Evolutionary conservation across 129 eudicot species (phyloP).

Genomic region (Flaveria ramosissima): DNA sequence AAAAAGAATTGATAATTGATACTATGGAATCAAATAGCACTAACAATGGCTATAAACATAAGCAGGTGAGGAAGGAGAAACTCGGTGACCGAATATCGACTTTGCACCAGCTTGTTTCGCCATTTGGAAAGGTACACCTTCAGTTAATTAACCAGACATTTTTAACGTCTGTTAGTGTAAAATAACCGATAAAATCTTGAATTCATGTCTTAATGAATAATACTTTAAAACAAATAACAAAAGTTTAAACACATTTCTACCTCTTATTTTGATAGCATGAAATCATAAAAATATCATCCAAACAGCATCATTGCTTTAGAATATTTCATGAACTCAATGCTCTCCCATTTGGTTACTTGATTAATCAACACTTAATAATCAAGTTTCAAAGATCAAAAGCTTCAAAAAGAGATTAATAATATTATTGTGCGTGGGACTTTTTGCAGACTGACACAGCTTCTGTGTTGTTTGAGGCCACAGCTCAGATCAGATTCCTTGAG

Average conservation of each 20-base stretch:
- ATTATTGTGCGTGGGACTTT: slow-evolving; percentile 43
- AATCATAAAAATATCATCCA: slow-evolving; percentile 21
- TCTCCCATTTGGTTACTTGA: neutral
- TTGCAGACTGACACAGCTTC: slow-evolving; percentile 99
- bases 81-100: slow-evolving; percentile 83
- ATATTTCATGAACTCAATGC: neutral
- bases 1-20: neutral
- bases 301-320: neutral
- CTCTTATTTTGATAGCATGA: slow-evolving; percentile 25
- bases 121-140: slow-evolving; percentile 83
- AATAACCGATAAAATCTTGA: neutral
- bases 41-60: slow-evolving; percentile 14
- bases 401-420: slow-evolving; percentile 19
- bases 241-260: neutral
- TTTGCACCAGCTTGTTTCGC: slow-evolving; percentile 91
- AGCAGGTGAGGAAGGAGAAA: slow-evolving; percentile 93
- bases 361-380: neutral
- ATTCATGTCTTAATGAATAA: neutral
- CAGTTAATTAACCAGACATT: neutral
- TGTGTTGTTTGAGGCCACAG: slow-evolving; percentile 90
- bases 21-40: neutral
- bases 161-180: neutral
- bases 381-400: slow-evolving; percentile 10
- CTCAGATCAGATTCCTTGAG: slow-evolving; percentile 89
- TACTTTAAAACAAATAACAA: neutral